These are phyloP conservation scores for Apocynum venetum DNA, from an alignment of 257 asterid genomes.

Conservation along the genomic window DNA sequence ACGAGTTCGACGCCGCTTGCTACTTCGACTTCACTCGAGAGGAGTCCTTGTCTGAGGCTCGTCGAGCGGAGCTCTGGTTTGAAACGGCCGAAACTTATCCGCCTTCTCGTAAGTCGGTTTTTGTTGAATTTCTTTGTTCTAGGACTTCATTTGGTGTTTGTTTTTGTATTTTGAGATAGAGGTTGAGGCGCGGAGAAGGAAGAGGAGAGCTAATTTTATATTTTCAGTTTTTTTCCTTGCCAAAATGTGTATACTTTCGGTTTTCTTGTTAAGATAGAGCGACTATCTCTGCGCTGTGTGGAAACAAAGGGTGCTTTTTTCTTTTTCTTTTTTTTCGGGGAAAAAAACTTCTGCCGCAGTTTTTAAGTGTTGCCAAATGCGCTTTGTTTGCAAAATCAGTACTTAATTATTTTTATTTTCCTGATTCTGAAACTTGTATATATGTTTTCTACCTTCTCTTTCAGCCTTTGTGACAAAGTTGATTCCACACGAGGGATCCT, in stretches of 20 bases:
- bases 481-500: conserved; percentile 29
- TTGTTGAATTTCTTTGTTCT: background rate
- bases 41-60: conserved; percentile 57
- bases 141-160: background rate
- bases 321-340: background rate
- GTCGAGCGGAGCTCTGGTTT: conserved; percentile 77
- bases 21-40: conserved; percentile 62
- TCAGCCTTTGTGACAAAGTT: conserved; percentile 70
- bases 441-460: conserved; percentile 13
- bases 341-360: background rate
- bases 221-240: background rate
- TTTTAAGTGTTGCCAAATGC: background rate
- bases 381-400: background rate
- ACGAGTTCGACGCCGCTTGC: conserved; percentile 86
- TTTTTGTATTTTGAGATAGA: background rate
- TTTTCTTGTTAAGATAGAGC: background rate
- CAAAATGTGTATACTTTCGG: background rate
- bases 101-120: conserved; percentile 66
- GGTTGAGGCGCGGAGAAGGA: background rate
- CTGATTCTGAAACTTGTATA: background rate
- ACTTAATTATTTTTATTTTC: background rate
- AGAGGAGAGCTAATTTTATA: conserved; percentile 1
- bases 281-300: background rate
- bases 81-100: conserved; percentile 75
- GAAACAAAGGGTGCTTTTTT: background rate